Base-by-base conservation (phyloP, 257 asterid species). In the Solanum dulcamara region DNA sequence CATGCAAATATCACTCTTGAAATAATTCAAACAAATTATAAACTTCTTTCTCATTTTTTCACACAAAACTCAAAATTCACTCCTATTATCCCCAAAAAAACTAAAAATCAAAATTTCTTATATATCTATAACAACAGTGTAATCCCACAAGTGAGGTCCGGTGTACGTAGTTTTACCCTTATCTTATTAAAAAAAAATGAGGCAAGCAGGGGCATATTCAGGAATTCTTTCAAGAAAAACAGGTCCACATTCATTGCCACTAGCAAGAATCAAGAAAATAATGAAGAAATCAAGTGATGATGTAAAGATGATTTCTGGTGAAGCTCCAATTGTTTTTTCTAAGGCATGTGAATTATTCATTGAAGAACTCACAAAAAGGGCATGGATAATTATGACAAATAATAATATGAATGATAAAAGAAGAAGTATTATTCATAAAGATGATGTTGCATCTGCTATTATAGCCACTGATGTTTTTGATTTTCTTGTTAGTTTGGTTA, bases 221-320 rank as follows among this genome's bases (percentile, higher is more conserved):
- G 93, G 93, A 80, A 84, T 95, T 44, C 48, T 95, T 28, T 85
- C 91, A 2, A 94, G 93, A 35, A 90, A 13, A 86, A 88, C 55
- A 90, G 97, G 97, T 4, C 95, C 95, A 0, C 98, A 95, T 62
- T 91, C 95, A 8, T 85, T 95, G 82, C 98, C 98, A 8, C 85
- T 95, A 20, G 98, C 98, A 26, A 88, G 93, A 81, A 92, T 93
- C 84, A 90, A 91, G 94, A 92, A 92, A 81, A 89, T 90, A n/a
- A 90, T 89, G 98, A 95, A 95, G 93, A 92, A 91, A 30, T 95
- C 98, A 42, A 88, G 93, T 18, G 95, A 90, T 28, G 95, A 93
- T 37, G 97, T 92, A 50, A 95, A 93, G 53, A 93, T 95, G 97
- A 95, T 95, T 40, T 93, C 98, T 1, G 97, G 97, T 0, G 98